These are phyloP conservation scores for Talaromyces sp. DNA, from an alignment of 2,329 filamentous ascomycete species.

Conservation along the genomic window DNA sequence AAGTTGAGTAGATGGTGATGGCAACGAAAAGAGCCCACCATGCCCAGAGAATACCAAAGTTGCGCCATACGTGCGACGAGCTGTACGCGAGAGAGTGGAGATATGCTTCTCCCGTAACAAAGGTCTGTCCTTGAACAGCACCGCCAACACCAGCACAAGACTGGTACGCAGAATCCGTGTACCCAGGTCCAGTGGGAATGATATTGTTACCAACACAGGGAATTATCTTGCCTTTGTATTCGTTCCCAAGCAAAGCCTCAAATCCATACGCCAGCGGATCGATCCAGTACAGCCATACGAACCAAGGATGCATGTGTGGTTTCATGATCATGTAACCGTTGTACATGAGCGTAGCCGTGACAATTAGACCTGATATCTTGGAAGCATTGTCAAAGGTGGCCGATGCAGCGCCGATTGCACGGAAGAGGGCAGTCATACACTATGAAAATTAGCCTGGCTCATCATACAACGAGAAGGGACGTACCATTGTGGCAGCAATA, in stretches of 20 bases:
- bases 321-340: slow-evolving; percentile 46
- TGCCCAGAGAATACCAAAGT: slow-evolving; percentile 61
- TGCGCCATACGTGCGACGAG: slow-evolving; percentile 55
- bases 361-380: slow-evolving; percentile 47
- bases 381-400: slow-evolving; percentile 57
- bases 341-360: slow-evolving; percentile 39
- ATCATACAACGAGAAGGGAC: slow-evolving; percentile 21
- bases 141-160: slow-evolving; percentile 59
- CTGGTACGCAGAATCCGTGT: slow-evolving; percentile 21
- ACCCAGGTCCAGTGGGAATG: slow-evolving; percentile 31
- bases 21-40: slow-evolving; percentile 60
- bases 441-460: slow-evolving; percentile 19
- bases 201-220: slow-evolving; percentile 37
- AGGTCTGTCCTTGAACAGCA: slow-evolving; percentile 48
- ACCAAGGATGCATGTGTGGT: slow-evolving; percentile 52
- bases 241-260: slow-evolving; percentile 36
- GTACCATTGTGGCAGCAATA: slow-evolving; percentile 51
- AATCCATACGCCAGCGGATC: slow-evolving; percentile 39
- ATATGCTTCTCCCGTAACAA: slow-evolving; percentile 58
- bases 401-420: slow-evolving; percentile 55
- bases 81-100: slow-evolving; percentile 54
- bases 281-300: slow-evolving; percentile 45
- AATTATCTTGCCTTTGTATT: slow-evolving; percentile 35
- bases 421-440: slow-evolving; percentile 59
- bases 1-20: slow-evolving; percentile 58